Evolutionary conservation across 1,284 basidiomycete species (phyloP), one percentile per base, ranked within the genome.

Genomic region (Fistulinella cinereoalba): DNA sequence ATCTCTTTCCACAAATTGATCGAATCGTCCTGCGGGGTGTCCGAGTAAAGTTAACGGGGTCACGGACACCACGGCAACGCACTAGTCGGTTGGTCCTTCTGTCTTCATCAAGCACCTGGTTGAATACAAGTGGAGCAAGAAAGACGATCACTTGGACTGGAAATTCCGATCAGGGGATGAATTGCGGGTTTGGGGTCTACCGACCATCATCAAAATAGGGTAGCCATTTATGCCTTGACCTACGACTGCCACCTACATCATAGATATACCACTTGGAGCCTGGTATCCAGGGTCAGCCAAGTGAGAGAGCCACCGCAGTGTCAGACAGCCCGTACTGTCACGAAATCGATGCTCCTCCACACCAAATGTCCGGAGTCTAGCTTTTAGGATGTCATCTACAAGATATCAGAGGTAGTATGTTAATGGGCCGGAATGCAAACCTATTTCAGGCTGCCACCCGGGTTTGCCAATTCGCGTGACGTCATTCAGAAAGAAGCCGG

Each of bases 401-500:
- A 29, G 27, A 12, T 0, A 9, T 11, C 38, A 4, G 16, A 0
- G n/a, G 38, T 12, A 23, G 19, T 21, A 41, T 11, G n/a, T 10
- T 6, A 10, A 4, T 13, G n/a, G 8, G 23, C 5, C 5, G 11
- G 5, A 2, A 16, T 5, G 45, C 39, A 33, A 13, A 74, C 82
- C 71, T 56, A 86, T 78, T 0, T 75, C 76, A 0, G 84, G 83
- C 22, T 71, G 59, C 60, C 84, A 86, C 36, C 76, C 68, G 0
- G 68, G 53, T 4, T 63, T 64, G 0, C 77, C 74, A n/a, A 87
- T 79, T 21, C 84, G 73, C 41, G 70, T 66, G 13, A 82, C 67
- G 47, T 87, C 85, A 54, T 83, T 72, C 64, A 87, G 65, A 58
- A 87, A 88, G 62, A 88, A 88, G 18, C 85, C 85, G 9, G 83